A percentile compares a stretch with the other conserved stretches of the same genome.
Conservation (phyloP, 345 rosid genomes). For the Lepidium aucheri region DNA sequence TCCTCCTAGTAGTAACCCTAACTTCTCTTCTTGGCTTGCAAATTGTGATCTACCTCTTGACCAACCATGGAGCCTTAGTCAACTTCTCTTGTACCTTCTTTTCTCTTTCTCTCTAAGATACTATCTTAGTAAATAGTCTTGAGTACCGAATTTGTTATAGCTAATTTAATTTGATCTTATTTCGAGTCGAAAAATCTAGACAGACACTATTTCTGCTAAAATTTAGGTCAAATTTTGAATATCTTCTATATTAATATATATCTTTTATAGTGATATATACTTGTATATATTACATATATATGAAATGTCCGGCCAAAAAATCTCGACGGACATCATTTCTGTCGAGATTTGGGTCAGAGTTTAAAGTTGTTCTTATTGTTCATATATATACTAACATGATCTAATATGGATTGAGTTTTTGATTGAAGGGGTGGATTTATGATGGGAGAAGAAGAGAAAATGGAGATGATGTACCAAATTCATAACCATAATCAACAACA, state of each 20-base stretch:
- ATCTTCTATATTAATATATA: no score
- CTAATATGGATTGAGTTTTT: conserved; percentile 2
- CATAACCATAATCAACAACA: conserved; percentile 14
- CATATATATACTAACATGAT: neutral
- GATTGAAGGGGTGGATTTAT: conserved; percentile 52
- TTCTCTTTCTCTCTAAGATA: conserved; percentile 1
- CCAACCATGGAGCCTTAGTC: conserved; percentile 56
- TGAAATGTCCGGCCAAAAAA: no score
- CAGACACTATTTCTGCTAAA: no score
- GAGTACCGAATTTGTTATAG: neutral
- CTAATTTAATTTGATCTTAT: neutral
- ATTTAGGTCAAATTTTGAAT: no score
- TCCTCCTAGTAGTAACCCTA: conserved; percentile 18
- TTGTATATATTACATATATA: no score
- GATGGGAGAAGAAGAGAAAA: conserved; percentile 44
- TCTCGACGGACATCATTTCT: no score
- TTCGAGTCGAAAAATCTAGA: no score
- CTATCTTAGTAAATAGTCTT: conserved; percentile 4
- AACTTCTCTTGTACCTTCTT: conserved; percentile 51
- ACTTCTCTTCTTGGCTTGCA: conserved; percentile 43
- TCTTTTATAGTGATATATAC: no score
- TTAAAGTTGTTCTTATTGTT: no score
- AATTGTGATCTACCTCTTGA: conserved; percentile 46
- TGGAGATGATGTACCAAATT: conserved; percentile 20
- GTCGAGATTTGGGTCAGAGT: no score